phyloP scores from a whole-genome alignment of 441 rosid genomes.

The Adansonia rubrostipa region DNA sequence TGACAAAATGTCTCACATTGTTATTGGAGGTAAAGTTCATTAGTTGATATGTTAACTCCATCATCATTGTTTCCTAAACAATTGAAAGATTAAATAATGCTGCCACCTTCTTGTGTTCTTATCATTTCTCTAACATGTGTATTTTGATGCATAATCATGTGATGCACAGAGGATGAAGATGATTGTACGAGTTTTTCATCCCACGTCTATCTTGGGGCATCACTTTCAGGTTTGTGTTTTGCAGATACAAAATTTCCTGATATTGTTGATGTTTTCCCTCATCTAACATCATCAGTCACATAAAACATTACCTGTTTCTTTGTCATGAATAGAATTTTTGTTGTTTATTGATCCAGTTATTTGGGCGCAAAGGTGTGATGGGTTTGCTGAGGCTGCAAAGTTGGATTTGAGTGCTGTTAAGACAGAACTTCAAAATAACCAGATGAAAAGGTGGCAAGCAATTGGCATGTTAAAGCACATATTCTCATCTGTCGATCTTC shows the following conservation, averaged over 20 bases:
- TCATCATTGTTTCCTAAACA: conserved; percentile 15
- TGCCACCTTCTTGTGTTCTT: background rate
- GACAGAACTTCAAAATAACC: conserved; percentile 59
- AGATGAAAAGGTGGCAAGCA: conserved; percentile 72
- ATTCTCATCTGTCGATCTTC: conserved; percentile 55
- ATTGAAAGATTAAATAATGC: background rate
- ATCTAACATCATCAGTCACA: background rate
- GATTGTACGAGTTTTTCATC: conserved; percentile 45
- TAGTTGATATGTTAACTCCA: conserved; percentile 18
- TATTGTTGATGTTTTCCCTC: conserved; percentile 1
- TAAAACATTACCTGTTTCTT: background rate
- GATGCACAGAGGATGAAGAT: conserved; percentile 57
- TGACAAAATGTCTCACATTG: conserved; percentile 41
- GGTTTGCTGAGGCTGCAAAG: conserved; percentile 52
- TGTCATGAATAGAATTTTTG: conserved; percentile 14
- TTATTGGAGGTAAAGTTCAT: conserved; percentile 52
- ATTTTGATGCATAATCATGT: conserved; percentile 23
- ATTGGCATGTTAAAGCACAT: conserved; percentile 72
- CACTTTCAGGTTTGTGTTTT: conserved; percentile 62
- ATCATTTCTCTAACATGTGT: conserved; percentile 22
- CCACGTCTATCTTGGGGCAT: conserved; percentile 70
- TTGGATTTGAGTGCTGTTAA: conserved; percentile 47
- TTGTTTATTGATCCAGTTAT: conserved; percentile 52
- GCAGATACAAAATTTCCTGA: conserved; percentile 3
- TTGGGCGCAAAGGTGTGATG: conserved; percentile 64